A percentile compares a stretch with the other conserved stretches of the same genome.
phyloP scores from a whole-genome alignment of 177 flowering plant species.

The Telopea speciosissima region DNA sequence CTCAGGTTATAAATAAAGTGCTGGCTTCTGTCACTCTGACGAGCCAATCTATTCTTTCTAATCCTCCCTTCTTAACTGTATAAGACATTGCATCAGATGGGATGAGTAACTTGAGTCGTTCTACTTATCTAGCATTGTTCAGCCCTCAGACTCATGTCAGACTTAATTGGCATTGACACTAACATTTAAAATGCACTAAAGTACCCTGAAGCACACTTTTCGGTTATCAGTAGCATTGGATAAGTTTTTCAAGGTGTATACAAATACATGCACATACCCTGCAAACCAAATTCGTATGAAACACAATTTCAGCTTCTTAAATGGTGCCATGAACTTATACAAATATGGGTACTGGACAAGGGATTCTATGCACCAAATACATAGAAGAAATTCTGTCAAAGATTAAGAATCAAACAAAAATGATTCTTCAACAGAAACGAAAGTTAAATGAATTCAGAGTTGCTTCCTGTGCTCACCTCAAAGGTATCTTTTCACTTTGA shows the following conservation, averaged over 20 bases:
- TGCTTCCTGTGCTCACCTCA: slow-evolving; percentile 45
- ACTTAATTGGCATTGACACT: no score
- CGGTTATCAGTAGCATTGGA: neutral
- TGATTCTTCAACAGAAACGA: neutral
- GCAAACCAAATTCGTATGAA: neutral
- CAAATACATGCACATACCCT: neutral
- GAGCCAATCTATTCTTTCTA: no score
- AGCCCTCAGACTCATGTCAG: neutral
- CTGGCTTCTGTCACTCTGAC: no score
- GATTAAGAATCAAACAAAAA: neutral
- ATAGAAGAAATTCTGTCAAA: no score
- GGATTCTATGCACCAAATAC: neutral
- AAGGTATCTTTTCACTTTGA: slow-evolving; percentile 75
- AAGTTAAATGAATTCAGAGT: neutral
- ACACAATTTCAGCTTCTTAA: neutral
- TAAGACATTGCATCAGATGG: neutral
- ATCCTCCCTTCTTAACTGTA: no score
- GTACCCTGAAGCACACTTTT: no score
- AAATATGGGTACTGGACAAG: neutral
- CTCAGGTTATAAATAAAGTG: no score
- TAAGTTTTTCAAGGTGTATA: neutral
- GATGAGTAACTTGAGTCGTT: neutral
- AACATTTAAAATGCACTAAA: no score
- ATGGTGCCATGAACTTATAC: neutral
- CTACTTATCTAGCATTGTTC: neutral